Evolutionary conservation across 176 grass and related monocot species (phyloP).

Genomic region (Raddia guianensis): DNA sequence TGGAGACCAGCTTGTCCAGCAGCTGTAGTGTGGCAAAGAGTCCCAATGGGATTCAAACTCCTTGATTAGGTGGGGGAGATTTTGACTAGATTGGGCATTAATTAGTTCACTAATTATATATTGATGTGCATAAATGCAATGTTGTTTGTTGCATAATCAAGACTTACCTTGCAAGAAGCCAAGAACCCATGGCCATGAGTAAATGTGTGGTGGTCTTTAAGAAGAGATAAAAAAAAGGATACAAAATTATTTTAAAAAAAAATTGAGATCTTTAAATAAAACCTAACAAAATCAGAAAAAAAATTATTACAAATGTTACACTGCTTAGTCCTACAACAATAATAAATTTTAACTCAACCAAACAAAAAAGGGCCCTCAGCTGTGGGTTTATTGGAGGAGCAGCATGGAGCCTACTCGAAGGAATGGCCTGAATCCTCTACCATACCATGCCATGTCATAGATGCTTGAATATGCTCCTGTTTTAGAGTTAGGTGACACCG

Average conservation of each 20-base stretch:
- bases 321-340: no score
- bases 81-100: conserved; percentile 19
- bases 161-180: not conserved
- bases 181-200: not conserved
- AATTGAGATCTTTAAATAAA: no score
- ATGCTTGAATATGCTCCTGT: not conserved
- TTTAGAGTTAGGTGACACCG: not conserved
- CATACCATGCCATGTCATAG: not conserved
- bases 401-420: no score
- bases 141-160: conserved; percentile 1
- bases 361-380: no score
- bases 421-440: not conserved
- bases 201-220: not conserved
- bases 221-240: no score
- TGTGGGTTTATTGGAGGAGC: no score
- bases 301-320: no score
- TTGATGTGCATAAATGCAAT: conserved; percentile 24
- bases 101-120: not conserved
- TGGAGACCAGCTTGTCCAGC: conserved; percentile 14
- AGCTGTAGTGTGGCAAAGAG: not conserved
- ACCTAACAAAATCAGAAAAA: no score
- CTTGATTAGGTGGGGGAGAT: conserved; percentile 37
- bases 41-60: conserved; percentile 27
- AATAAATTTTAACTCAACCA: no score
- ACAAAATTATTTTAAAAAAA: no score